Conservation (phyloP, 305 asterid species). For the Plantago coronopus region DNA sequence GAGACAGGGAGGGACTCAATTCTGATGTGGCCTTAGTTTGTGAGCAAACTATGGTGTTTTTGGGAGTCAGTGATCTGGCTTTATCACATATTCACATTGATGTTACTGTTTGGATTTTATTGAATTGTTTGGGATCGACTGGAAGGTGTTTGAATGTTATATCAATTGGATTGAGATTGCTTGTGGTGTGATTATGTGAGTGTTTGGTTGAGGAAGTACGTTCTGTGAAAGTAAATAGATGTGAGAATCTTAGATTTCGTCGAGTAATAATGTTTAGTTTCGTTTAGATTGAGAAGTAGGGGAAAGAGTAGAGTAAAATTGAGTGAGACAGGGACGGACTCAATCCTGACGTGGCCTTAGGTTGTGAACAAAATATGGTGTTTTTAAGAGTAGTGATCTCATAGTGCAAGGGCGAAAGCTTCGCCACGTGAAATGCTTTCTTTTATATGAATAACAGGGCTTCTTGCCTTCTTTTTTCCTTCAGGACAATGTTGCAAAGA, state of each 20-base stretch:
- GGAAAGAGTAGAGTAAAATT: neutral
- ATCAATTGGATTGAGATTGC: neutral
- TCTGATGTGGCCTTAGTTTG: neutral
- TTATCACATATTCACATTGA: too few relatives aligned
- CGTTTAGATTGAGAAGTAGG: neutral
- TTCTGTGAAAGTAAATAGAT: too few relatives aligned
- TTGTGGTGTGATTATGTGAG: neutral
- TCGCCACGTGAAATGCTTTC: neutral
- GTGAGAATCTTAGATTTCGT: too few relatives aligned
- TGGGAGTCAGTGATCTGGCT: neutral
- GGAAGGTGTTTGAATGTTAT: neutral
- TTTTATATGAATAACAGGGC: neutral
- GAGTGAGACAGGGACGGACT: neutral
- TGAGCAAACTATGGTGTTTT: neutral
- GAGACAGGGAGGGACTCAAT: neutral
- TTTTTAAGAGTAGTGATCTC: neutral
- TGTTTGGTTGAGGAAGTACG: too few relatives aligned
- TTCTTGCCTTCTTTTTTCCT: neutral
- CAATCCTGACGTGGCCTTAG: neutral
- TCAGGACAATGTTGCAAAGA: slow-evolving; percentile 53
- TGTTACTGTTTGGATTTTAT: neutral
- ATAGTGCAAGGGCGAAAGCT: neutral
- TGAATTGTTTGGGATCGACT: too few relatives aligned
- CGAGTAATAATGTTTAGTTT: neutral
- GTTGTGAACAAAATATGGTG: neutral